Conservation (phyloP, 768 basidiomycete genomes). For the Mycena vulgaris region DNA sequence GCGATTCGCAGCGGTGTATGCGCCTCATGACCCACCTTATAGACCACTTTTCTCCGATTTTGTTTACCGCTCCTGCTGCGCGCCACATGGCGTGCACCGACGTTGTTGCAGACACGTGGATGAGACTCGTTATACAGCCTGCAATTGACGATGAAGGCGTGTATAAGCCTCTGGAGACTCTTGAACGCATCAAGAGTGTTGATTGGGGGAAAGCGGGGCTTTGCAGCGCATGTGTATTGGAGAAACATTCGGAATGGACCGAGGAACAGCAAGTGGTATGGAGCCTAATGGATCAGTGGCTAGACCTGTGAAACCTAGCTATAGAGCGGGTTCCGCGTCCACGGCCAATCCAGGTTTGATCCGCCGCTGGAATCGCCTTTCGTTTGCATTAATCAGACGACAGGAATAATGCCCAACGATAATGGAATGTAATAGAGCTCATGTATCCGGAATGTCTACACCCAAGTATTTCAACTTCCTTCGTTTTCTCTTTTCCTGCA, state of each 20-base stretch:
- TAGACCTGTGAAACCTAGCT: conserved; percentile 44
- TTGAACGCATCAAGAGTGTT: conserved; percentile 70
- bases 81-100: conserved; percentile 84
- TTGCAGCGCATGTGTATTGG: conserved; percentile 69
- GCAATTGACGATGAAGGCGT: conserved; percentile 75
- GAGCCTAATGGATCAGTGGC: conserved; percentile 74
- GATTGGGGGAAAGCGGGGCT: conserved; percentile 74
- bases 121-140: conserved; percentile 76
- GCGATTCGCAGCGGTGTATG: conserved; percentile 58
- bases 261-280: conserved; percentile 73
- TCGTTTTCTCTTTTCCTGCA: neutral
- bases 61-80: conserved; percentile 81
- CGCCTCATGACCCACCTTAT: conserved; percentile 70
- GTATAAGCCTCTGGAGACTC: conserved; percentile 80
- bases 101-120: conserved; percentile 80
- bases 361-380: conserved; percentile 24
- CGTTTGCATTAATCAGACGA: conserved; percentile 15
- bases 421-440: neutral
- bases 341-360: conserved; percentile 21
- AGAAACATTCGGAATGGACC: conserved; percentile 78
- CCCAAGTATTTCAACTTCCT: neutral
- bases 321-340: conserved; percentile 10
- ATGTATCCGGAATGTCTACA: conserved; percentile 9
- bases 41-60: conserved; percentile 76
- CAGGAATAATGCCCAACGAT: neutral